Percentiles rank a stretch among this genome's conserved stretches.
Conservation (phyloP, 495 filamentous ascomycete species). For the Umbilicaria muhlenbergii region DNA sequence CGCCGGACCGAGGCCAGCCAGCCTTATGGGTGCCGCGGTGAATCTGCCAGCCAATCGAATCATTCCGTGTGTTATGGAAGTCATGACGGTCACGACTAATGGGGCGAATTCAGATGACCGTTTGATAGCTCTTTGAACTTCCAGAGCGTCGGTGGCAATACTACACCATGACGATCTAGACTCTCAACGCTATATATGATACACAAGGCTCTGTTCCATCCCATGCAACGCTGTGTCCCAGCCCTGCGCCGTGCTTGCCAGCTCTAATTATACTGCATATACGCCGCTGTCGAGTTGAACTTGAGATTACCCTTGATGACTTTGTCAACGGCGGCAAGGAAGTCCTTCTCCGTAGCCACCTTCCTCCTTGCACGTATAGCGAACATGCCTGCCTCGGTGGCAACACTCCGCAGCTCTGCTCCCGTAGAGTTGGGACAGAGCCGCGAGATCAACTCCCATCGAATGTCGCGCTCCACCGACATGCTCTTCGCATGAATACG, state of each 20-base stretch:
- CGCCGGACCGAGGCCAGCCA: too few species aligned
- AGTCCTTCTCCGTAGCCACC: constrained; percentile 99
- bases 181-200: too few species aligned
- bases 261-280: constrained; percentile 94
- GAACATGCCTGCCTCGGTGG: constrained; percentile 99
- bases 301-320: constrained; percentile 98
- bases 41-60: too few species aligned
- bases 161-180: too few species aligned
- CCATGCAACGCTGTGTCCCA: too few species aligned
- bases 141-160: too few species aligned
- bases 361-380: constrained; percentile 92
- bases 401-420: constrained; percentile 86
- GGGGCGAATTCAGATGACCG: too few species aligned
- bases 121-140: too few species aligned
- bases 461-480: constrained; percentile 96
- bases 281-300: constrained; percentile 97
- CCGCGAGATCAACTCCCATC: constrained; percentile 94
- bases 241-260: not conserved
- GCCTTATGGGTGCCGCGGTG: too few species aligned
- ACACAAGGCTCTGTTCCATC: too few species aligned
- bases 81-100: too few species aligned
- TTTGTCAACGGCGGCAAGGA: constrained; percentile 94
- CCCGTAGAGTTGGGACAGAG: constrained; percentile 95
- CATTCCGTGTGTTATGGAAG: too few species aligned
- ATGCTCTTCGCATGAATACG: constrained; percentile 99